phyloP scores from a whole-genome alignment of 768 basidiomycete genomes.

The Brasilioporus rufonigricans region DNA sequence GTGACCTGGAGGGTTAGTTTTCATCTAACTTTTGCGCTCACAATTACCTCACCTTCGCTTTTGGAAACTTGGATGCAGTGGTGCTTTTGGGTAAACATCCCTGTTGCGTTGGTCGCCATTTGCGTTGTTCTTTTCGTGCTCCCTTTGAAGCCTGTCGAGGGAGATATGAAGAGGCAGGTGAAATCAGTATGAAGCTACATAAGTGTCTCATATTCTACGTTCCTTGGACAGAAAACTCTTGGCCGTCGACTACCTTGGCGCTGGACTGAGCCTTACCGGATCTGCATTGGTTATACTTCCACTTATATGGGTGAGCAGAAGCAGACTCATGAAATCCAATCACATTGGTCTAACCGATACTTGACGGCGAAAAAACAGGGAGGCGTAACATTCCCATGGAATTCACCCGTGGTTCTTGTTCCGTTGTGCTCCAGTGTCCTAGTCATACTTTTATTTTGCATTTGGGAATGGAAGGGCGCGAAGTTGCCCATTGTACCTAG shows the following conservation, averaged over 20 bases:
- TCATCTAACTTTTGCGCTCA: not conserved
- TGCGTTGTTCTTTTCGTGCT: not conserved
- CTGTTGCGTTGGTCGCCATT: not conserved
- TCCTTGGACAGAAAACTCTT: not conserved
- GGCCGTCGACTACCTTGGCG: not conserved
- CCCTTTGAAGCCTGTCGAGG: not conserved
- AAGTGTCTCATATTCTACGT: not conserved
- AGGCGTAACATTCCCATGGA: not conserved
- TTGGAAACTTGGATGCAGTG: not conserved
- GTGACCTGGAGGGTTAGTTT: not conserved
- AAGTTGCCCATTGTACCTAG: not conserved
- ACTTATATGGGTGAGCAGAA: not conserved
- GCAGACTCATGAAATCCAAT: no score
- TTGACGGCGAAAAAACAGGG: not conserved
- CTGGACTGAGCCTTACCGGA: not conserved
- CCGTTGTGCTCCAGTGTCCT: not conserved
- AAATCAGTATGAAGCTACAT: no score
- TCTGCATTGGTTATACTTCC: not conserved
- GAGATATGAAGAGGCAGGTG: not conserved
- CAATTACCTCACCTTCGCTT: not conserved
- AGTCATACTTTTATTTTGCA: not conserved
- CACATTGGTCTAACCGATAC: not conserved
- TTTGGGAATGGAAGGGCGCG: slow-evolving; percentile 1
- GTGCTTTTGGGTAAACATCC: not conserved
- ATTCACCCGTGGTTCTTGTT: not conserved